phyloP scores from a whole-genome alignment of 129 eudicot species.

The Centrapalus pauciflorus region DNA sequence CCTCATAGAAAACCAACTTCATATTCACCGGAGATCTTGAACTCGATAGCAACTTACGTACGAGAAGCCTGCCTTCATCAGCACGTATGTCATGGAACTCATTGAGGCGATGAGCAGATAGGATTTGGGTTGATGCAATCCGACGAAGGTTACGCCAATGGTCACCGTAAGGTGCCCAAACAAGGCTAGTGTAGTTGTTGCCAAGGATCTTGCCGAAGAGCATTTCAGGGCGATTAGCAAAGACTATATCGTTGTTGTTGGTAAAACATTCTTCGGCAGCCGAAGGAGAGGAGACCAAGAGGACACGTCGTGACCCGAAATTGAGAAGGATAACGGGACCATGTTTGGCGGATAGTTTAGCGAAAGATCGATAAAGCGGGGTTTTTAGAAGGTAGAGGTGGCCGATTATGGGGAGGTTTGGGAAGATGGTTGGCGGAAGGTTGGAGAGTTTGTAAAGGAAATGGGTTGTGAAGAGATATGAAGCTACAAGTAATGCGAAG shows the following conservation, averaged over 20 bases:
- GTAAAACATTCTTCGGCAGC: conserved; percentile 50
- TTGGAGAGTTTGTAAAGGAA: conserved; percentile 24
- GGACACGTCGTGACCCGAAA: conserved; percentile 32
- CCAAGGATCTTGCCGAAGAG: conserved; percentile 33
- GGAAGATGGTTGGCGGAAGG: conserved; percentile 37
- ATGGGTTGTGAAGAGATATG: conserved; percentile 16
- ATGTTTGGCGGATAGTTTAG: conserved; percentile 17
- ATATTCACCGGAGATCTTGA: conserved; percentile 11
- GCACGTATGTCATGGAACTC: conserved; percentile 17
- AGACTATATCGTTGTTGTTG: conserved; percentile 41
- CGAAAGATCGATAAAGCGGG: conserved; percentile 30
- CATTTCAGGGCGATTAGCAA: conserved; percentile 49
- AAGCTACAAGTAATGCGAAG: conserved; percentile 1
- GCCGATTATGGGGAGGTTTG: conserved; percentile 38
- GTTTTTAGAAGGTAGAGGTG: conserved; percentile 38
- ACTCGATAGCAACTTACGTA: not conserved
- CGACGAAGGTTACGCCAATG: conserved; percentile 43
- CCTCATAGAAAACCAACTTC: conserved; percentile 13
- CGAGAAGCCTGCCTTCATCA: conserved; percentile 23
- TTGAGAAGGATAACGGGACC: conserved; percentile 39
- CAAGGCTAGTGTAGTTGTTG: conserved; percentile 26
- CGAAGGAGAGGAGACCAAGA: conserved; percentile 37
- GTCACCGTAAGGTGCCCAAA: conserved; percentile 29
- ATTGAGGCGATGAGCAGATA: conserved; percentile 27
- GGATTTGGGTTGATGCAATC: conserved; percentile 22